Evolutionary conservation across 1,139 yeast species (phyloP).

Genomic region (Kurtzmaniella quercitrusa): DNA sequence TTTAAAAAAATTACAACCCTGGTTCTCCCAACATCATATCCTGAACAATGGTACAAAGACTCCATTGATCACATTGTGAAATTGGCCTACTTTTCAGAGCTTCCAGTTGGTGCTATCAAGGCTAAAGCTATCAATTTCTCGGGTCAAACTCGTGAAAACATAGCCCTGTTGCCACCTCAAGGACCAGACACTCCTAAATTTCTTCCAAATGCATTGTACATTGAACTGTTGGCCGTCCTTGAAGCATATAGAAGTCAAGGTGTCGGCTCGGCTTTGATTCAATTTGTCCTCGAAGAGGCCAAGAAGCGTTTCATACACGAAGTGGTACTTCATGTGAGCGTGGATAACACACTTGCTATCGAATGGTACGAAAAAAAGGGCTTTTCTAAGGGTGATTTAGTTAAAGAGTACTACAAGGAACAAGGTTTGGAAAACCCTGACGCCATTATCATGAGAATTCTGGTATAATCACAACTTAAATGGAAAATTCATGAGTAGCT

Average conservation of each 20-base stretch:
- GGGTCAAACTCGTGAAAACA: slow-evolving; percentile 8
- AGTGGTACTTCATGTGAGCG: slow-evolving; percentile 58
- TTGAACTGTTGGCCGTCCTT: slow-evolving; percentile 66
- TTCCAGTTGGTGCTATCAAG: slow-evolving; percentile 70
- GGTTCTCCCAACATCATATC: slow-evolving; percentile 38
- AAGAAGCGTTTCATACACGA: slow-evolving; percentile 51
- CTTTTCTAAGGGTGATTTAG: slow-evolving; percentile 37
- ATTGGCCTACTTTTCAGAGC: slow-evolving; percentile 55
- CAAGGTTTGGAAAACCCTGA: slow-evolving; percentile 45
- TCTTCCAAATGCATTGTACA: slow-evolving; percentile 52
- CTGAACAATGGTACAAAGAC: slow-evolving; percentile 43
- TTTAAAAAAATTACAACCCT: slow-evolving; percentile 47
- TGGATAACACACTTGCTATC: slow-evolving; percentile 39
- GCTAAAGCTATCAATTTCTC: slow-evolving; percentile 38
- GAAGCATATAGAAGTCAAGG: slow-evolving; percentile 57
- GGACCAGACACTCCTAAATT: slow-evolving; percentile 23
- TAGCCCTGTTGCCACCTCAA: slow-evolving; percentile 4
- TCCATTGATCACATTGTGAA: slow-evolving; percentile 34
- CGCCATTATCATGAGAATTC: slow-evolving; percentile 31
- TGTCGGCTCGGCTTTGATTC: slow-evolving; percentile 57
- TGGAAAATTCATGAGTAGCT: not conserved
- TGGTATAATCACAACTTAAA: slow-evolving; percentile 1
- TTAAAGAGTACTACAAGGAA: slow-evolving; percentile 49
- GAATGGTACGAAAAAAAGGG: slow-evolving; percentile 58
- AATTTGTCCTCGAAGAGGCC: slow-evolving; percentile 52